Percentiles rank a stretch among this genome's conserved stretches.
Evolutionary conservation across 1,139 yeast genomes (phyloP).

Genomic region (Geotrichum macrosporum): DNA sequence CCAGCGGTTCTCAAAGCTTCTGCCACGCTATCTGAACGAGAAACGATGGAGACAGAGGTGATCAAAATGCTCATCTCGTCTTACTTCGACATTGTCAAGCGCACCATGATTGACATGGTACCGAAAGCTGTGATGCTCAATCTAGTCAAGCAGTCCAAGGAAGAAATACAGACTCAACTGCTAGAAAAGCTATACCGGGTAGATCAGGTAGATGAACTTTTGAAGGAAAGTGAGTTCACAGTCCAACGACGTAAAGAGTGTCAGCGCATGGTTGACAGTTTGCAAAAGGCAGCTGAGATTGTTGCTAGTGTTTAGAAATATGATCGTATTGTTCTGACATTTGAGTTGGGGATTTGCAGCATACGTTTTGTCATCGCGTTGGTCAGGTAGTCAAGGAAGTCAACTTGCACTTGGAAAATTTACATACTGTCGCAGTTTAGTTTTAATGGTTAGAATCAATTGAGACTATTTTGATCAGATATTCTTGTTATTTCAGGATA

Average conservation of each 20-base stretch:
- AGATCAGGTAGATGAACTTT: conserved; percentile 71
- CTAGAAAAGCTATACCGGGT: conserved; percentile 82
- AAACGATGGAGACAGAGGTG: conserved; percentile 94
- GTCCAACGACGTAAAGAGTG: conserved; percentile 94
- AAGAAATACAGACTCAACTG: conserved; percentile 85
- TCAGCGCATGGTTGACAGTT: conserved; percentile 88
- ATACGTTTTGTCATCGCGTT: too few species aligned
- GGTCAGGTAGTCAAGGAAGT: too few species aligned
- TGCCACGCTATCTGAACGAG: conserved; percentile 93
- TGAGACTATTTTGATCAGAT: too few species aligned
- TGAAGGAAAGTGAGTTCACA: conserved; percentile 87
- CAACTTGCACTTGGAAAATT: too few species aligned
- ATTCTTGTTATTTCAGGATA: too few species aligned
- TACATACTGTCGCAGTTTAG: too few species aligned
- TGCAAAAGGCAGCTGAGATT: conserved; percentile 84
- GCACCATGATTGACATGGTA: conserved; percentile 86
- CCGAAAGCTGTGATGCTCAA: conserved; percentile 95
- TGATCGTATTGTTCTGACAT: too few species aligned
- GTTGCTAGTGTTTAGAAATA: conserved; percentile 56
- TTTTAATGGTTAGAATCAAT: too few species aligned
- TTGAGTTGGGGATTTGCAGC: too few species aligned
- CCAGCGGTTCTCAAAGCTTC: conserved; percentile 92
- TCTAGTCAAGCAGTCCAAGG: conserved; percentile 66
- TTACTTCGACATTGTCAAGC: conserved; percentile 85
- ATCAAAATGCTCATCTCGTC: conserved; percentile 86